These are phyloP conservation scores for Vanrija sp. DNA, from an alignment of 1,284 basidiomycete species.

Conservation along the genomic window DNA sequence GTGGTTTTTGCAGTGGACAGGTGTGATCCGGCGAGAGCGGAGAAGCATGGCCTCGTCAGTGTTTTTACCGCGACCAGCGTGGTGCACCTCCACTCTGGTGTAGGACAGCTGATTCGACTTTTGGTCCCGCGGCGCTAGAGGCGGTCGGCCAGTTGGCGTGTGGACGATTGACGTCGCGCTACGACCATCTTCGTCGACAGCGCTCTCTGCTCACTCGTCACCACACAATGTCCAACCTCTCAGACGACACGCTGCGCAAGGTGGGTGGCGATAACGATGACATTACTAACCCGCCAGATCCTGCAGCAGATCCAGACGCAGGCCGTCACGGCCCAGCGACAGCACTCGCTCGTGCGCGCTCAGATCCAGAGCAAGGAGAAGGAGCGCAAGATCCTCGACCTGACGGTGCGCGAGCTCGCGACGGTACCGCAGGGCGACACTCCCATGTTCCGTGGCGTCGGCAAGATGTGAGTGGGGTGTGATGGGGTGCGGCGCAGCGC, in stretches of 20 bases:
- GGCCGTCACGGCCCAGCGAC: slow-evolving; percentile 72
- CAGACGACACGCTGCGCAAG: slow-evolving; percentile 82
- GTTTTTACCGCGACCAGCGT: not conserved
- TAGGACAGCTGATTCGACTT: not conserved
- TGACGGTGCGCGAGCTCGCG: slow-evolving; percentile 60
- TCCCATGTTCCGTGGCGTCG: slow-evolving; percentile 82
- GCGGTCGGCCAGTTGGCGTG: not conserved
- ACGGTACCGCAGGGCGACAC: slow-evolving; percentile 52
- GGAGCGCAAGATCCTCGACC: slow-evolving; percentile 77
- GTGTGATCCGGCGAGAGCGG: not conserved
- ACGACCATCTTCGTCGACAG: too few relatives aligned
- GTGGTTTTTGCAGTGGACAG: not conserved
- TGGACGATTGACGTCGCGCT: not conserved
- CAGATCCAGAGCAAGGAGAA: slow-evolving; percentile 74
- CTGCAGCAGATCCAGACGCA: slow-evolving; percentile 83
- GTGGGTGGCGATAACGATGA: slow-evolving; percentile 47
- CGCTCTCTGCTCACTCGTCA: not conserved
- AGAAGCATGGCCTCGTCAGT: not conserved
- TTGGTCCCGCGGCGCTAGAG: not conserved
- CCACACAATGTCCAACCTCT: slow-evolving; percentile 63
- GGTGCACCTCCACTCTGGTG: not conserved
- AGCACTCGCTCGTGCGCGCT: slow-evolving; percentile 65
- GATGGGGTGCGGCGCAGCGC: not conserved
- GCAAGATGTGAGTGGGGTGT: slow-evolving; percentile 69
- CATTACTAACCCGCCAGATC: slow-evolving; percentile 57